Evolutionary conservation across 129 eudicot species (phyloP).

Genomic region (Rutidosis leptorrhynchoides): DNA sequence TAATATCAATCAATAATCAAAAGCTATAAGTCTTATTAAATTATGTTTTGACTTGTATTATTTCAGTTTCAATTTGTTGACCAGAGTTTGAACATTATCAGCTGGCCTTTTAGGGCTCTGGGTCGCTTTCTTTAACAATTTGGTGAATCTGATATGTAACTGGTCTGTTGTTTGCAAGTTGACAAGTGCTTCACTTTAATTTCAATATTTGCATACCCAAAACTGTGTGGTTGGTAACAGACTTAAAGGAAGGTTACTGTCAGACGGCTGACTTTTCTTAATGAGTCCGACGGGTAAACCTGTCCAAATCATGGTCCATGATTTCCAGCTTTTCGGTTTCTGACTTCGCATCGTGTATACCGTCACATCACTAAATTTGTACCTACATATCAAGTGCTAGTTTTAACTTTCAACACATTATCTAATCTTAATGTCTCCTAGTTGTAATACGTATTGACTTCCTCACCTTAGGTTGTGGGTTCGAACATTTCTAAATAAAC

Average conservation of each 20-base stretch:
- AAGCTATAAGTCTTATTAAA: not conserved
- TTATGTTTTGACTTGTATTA: not conserved
- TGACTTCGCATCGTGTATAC: not conserved
- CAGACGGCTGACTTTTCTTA: not conserved
- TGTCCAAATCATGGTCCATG: not conserved
- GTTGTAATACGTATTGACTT: not conserved
- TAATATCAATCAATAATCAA: not conserved
- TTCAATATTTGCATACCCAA: not conserved
- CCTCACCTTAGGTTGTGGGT: not conserved
- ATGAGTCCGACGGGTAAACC: not conserved
- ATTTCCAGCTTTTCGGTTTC: not conserved
- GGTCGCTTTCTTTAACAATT: not conserved
- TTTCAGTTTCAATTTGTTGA: conserved; percentile 14
- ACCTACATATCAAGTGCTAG: not conserved
- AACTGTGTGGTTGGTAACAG: not conserved
- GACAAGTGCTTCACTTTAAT: not conserved
- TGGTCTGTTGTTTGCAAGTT: conserved; percentile 1
- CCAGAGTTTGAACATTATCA: not conserved
- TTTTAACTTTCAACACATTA: not conserved
- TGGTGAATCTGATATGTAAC: not conserved
- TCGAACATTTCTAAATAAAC: not conserved
- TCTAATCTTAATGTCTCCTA: not conserved
- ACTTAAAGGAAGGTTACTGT: not conserved
- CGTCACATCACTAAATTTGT: not conserved
- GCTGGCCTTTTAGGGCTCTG: not conserved